Base-by-base conservation (phyloP, 139 green algal species). In the Pseudopediastrum boryanum region DNA sequence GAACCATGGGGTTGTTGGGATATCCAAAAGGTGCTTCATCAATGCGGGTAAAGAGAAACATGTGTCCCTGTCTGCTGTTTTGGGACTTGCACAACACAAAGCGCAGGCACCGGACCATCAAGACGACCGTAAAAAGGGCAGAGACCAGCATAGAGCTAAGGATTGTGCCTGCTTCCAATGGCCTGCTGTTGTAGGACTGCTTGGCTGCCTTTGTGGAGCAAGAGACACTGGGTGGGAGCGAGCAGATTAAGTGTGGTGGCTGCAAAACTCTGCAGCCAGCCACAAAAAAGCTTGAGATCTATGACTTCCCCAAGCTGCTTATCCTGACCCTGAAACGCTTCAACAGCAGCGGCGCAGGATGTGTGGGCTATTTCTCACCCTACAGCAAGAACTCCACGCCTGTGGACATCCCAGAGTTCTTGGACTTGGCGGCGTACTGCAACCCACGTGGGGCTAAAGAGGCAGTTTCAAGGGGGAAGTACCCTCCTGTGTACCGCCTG, bases 271-370 rank as follows among this genome's bases (percentile, higher is more conserved):
- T 76, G 21, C 79, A 83, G n/a, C 59, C 78, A 3, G 85, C 89
- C n/a, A 84, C 69, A 58, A 94, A 93, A 83, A 73, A 75, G 52
- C 82, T 94, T 79, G 86, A 88, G 43, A 65, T 93, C 16, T 92
- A 84, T 33, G 65, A 64, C 13, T 83, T 61, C 13, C 89, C 89
- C 0, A 64, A 58, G 1, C 78, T 90, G 38, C 86, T 94, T 39
- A 75, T 94, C 35, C 51, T 94, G 16, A 86, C 87, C 41, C 85
- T 94, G 23, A 94, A 94, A 74, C 85, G 90, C 71, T 93, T 93
- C 66, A 71, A 44, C 78, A 84, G 58, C 52, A 44, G 31, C 48
- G 52, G 69, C 42, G 71, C 77, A 48, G 46, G 71, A 38, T 74
- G 41, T 21, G 56, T 23, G 59, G 46, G 70, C 71, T 21, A 25